Conservation (phyloP, 108 stramenopile genomes). For the Thalassiosira profunda region DNA sequence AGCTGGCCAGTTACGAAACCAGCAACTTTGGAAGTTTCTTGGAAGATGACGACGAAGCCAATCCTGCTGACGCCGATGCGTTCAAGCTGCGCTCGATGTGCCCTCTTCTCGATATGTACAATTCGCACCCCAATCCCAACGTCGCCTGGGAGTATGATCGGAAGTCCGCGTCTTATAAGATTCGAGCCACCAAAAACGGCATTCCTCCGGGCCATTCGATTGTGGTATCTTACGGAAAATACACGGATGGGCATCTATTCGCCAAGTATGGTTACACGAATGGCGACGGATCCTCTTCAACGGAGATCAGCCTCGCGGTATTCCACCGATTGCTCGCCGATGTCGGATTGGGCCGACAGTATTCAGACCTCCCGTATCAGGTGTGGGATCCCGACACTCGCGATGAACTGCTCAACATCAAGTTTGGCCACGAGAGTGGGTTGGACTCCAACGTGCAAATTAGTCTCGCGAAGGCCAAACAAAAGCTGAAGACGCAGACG, state of each 20-base stretch:
- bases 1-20: slow-evolving; percentile 57
- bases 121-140: slow-evolving; percentile 83
- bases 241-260: slow-evolving; percentile 75
- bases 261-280: slow-evolving; percentile 87
- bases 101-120: slow-evolving; percentile 83
- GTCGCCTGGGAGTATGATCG: slow-evolving; percentile 58
- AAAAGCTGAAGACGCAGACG: slow-evolving; percentile 33
- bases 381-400: slow-evolving; percentile 13
- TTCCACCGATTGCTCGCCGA: slow-evolving; percentile 67
- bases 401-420: background rate
- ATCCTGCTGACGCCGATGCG: slow-evolving; percentile 51
- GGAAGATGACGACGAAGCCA: slow-evolving; percentile 2
- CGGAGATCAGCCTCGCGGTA: slow-evolving; percentile 62
- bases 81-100: slow-evolving; percentile 69
- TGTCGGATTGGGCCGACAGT: slow-evolving; percentile 62
- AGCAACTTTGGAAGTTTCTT: slow-evolving; percentile 44
- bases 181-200: slow-evolving; percentile 45
- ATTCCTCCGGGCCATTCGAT: slow-evolving; percentile 47
- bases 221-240: slow-evolving; percentile 74
- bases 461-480: slow-evolving; percentile 8
- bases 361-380: slow-evolving; percentile 52
- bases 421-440: background rate
- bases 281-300: slow-evolving; percentile 76
- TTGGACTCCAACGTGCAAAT: background rate
- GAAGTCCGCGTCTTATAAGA: slow-evolving; percentile 52